Evolutionary conservation across 176 grass and related monocot species (phyloP).

Genomic region (Triticum aestivum): IWGSC_CS_RefSeq_v2.1 NC_057803.1:485197522-485198021

Average conservation of each 20-base stretch:
- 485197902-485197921: too few species aligned
- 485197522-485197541: too few species aligned
- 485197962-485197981: too few species aligned
- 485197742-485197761: slow-evolving; percentile 2
- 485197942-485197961: too few species aligned
- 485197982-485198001: too few species aligned
- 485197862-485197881: neutral
- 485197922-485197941: too few species aligned
- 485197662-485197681: neutral
- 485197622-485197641: neutral
- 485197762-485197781: neutral
- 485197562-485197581: neutral
- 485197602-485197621: neutral
- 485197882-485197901: neutral
- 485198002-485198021: too few species aligned
- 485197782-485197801: neutral
- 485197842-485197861: neutral
- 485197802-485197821: neutral
- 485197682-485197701: neutral
- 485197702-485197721: neutral
- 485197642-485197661: neutral
- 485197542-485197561: too few species aligned
- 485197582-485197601: neutral
- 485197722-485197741: neutral
- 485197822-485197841: neutral